These are phyloP conservation scores for Trametes versicolor DNA, from an alignment of 1,284 basidiomycete species.

Conservation along the genomic window DNA sequence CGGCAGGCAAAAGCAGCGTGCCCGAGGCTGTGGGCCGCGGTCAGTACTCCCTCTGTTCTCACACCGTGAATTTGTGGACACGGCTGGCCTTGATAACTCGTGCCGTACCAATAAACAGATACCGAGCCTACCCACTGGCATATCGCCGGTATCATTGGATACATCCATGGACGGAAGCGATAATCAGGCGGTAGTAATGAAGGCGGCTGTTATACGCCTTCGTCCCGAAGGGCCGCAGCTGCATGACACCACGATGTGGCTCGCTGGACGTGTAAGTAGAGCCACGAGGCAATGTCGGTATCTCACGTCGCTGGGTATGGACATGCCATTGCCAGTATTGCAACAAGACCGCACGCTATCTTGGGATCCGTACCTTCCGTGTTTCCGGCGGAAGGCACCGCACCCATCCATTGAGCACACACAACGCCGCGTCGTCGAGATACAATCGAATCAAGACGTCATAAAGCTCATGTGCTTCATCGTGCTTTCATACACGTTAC, in stretches of 20 bases:
- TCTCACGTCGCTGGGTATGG: conserved; percentile 4
- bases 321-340: not conserved
- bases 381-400: not conserved
- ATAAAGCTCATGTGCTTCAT: not conserved
- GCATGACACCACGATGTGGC: not conserved
- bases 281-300: conserved; percentile 3
- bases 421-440: not conserved
- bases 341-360: not conserved
- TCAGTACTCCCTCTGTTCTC: too few species aligned
- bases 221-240: conserved; percentile 7
- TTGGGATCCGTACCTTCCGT: not conserved
- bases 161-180: not conserved
- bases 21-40: too few species aligned
- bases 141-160: not conserved
- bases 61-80: not conserved
- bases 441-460: not conserved
- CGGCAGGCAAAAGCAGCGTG: too few species aligned
- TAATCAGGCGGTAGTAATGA: not conserved
- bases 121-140: not conserved
- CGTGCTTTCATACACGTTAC: not conserved
- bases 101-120: not conserved
- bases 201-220: not conserved
- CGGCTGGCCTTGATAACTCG: not conserved
- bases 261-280: not conserved
- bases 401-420: not conserved